Evolutionary conservation across 208 protist species (phyloP).

Genomic region (Leishmania braziliensis): DNA sequence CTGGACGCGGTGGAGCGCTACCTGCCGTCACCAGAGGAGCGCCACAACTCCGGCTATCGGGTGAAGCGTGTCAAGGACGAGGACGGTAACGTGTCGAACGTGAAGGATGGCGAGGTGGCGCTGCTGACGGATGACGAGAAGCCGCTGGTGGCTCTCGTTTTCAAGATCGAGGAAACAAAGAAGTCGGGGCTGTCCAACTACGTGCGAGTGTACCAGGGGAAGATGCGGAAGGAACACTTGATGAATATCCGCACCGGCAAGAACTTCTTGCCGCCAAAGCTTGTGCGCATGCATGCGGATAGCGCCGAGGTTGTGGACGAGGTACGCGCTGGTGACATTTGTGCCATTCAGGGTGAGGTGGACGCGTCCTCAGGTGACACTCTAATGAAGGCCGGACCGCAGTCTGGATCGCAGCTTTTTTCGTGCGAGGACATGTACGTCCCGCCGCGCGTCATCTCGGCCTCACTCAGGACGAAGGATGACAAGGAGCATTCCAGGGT

Average conservation of each 20-base stretch:
- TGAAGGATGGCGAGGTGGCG: conserved; percentile 81
- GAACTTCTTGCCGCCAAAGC: conserved; percentile 93
- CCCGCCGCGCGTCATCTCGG: conserved; percentile 98
- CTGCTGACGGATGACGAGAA: conserved; percentile 90
- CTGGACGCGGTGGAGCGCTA: conserved; percentile 97
- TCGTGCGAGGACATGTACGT: conserved; percentile 97
- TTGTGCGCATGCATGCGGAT: conserved; percentile 98
- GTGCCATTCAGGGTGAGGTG: conserved; percentile 98
- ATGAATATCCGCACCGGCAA: conserved; percentile 88
- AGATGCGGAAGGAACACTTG: conserved; percentile 91
- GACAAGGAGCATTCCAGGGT: conserved; percentile 78
- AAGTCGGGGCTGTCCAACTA: conserved; percentile 98
- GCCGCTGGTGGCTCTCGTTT: conserved; percentile 96
- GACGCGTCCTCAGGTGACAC: conserved; percentile 98
- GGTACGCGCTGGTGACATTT: conserved; percentile 97
- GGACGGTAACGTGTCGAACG: conserved; percentile 68
- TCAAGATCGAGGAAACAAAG: conserved; percentile 98
- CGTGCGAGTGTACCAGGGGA: conserved; percentile 98
- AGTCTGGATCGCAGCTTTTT: conserved; percentile 60
- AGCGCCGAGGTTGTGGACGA: conserved; percentile 95
- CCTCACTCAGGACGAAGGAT: conserved; percentile 92
- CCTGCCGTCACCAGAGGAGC: conserved; percentile 96
- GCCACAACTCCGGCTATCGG: conserved; percentile 78
- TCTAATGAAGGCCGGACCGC: conserved; percentile 85
- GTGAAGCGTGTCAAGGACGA: conserved; percentile 90